Conservation (phyloP, 1,284 basidiomycete species). For the Ganoderma boninense region DNA sequence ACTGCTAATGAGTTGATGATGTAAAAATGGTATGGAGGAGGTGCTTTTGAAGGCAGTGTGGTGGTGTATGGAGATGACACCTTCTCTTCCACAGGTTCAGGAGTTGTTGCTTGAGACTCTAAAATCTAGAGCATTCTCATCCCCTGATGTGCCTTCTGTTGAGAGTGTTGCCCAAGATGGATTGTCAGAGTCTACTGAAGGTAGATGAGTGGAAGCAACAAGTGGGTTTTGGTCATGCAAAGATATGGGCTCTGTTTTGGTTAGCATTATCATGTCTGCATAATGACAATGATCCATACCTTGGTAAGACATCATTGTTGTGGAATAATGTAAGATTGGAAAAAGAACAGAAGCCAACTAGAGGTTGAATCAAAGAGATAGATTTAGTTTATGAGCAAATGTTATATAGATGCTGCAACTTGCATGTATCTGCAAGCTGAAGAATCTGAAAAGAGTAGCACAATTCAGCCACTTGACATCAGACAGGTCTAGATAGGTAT, state of each 20-base stretch:
- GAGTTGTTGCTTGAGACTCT: slow-evolving; percentile 19
- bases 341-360: not conserved
- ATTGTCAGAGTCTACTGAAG: slow-evolving; percentile 9
- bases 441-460: not conserved
- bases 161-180: slow-evolving; percentile 25
- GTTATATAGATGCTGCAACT: not conserved
- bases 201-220: not conserved
- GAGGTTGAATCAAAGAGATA: not conserved
- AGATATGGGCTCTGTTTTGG: not conserved
- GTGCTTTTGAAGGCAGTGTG: no score
- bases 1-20: not conserved
- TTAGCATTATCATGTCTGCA: not conserved
- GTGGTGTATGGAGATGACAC: not conserved
- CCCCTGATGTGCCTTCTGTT: slow-evolving; percentile 8
- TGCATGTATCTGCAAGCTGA: not conserved
- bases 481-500: not conserved
- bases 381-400: not conserved
- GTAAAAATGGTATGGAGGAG: not conserved
- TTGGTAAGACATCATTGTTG: not conserved
- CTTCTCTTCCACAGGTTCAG: slow-evolving; percentile 8
- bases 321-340: not conserved
- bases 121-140: slow-evolving; percentile 13
- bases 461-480: not conserved
- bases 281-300: not conserved
- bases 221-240: not conserved